A percentile compares a stretch with the other conserved stretches of the same genome.
Conservation (phyloP, 805 yeast genomes). For the Candida vaughaniae region DNA sequence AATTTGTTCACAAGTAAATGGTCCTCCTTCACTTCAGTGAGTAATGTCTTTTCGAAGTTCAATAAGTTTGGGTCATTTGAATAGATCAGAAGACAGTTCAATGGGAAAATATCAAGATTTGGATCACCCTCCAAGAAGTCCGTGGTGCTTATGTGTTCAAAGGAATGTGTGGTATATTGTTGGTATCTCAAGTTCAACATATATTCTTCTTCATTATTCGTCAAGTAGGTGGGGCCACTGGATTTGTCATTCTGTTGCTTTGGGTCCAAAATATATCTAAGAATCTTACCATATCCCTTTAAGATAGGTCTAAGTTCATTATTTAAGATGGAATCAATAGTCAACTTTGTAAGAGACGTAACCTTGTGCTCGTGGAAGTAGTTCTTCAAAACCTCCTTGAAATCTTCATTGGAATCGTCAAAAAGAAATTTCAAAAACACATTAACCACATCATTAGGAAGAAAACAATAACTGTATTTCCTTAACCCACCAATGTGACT, state of each 20-base stretch:
- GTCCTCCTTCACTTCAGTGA: conserved; percentile 27
- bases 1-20: conserved; percentile 21
- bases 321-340: conserved; percentile 29
- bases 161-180: conserved; percentile 29
- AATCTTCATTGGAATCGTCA: conserved; percentile 7
- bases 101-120: conserved; percentile 32
- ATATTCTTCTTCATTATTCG: conserved; percentile 29
- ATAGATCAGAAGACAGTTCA: conserved; percentile 26
- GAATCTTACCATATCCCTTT: conserved; percentile 26
- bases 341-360: conserved; percentile 24
- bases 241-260: conserved; percentile 5
- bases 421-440: conserved; percentile 21
- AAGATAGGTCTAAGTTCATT: conserved; percentile 27
- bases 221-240: background rate
- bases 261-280: conserved; percentile 3
- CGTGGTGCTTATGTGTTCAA: conserved; percentile 3
- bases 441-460: conserved; percentile 30
- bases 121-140: conserved; percentile 13
- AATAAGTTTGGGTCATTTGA: conserved; percentile 42
- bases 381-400: conserved; percentile 15
- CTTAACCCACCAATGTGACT: conserved; percentile 42
- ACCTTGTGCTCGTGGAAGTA: conserved; percentile 17
- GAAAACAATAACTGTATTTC: conserved; percentile 36
- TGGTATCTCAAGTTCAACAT: conserved; percentile 32
- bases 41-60: conserved; percentile 29